Conservation (phyloP, 2,329 filamentous ascomycete genomes). For the Cladosporium sp. region DNA sequence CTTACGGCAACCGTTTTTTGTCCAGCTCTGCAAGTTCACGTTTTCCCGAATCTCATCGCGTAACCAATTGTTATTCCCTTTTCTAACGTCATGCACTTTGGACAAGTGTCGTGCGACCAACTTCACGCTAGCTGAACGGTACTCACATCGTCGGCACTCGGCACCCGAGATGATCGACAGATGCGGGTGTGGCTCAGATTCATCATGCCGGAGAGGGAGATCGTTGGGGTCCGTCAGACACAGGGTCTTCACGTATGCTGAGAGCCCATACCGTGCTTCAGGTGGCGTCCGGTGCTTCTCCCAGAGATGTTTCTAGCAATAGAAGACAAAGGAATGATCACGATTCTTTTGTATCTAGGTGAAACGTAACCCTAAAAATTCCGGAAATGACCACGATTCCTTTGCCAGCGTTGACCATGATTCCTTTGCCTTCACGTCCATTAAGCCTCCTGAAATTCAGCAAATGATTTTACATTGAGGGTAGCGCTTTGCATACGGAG, state of each 20-base stretch:
- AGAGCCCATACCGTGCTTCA: slow-evolving; percentile 1
- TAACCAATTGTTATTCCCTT: not conserved
- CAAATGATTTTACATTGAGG: not conserved
- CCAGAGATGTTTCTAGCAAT: slow-evolving; percentile 12
- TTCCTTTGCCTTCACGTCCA: no score
- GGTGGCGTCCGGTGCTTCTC: slow-evolving; percentile 8
- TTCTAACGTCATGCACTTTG: not conserved
- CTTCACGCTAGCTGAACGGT: not conserved
- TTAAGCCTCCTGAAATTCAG: no score
- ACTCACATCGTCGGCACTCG: not conserved
- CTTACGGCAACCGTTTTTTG: slow-evolving; percentile 3
- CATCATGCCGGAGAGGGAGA: not conserved
- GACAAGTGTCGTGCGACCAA: not conserved
- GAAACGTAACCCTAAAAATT: no score
- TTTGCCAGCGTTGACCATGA: no score
- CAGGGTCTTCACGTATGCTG: not conserved
- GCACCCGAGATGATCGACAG: not conserved
- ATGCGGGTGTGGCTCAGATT: not conserved
- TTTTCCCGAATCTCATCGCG: not conserved
- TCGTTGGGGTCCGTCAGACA: not conserved
- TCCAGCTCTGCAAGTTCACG: slow-evolving; percentile 13
- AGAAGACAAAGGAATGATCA: no score
- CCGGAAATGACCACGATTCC: no score
- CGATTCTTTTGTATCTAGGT: no score
- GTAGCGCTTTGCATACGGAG: not conserved